A percentile compares a stretch with the other conserved stretches of the same genome.
These are phyloP conservation scores for Blakeslea trispora DNA, from an alignment of 371 early-diverging fungal species.

Conservation along the genomic window DNA sequence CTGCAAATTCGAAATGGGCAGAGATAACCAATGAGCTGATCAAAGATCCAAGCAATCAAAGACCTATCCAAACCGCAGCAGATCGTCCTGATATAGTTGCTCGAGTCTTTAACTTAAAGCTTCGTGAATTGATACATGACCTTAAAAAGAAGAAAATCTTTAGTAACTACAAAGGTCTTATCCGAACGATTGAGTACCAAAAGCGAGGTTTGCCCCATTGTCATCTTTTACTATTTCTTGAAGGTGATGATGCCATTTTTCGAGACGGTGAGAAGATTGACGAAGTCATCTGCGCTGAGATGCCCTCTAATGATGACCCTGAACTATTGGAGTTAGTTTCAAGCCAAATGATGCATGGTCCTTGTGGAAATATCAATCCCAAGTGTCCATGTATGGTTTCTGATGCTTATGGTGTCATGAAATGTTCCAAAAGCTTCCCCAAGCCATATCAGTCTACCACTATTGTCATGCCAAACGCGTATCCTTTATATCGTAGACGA, in stretches of 20 bases:
- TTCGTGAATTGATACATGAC: slow-evolving; percentile 20
- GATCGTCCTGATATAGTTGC: slow-evolving; percentile 26
- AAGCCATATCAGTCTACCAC: not conserved
- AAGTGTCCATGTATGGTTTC: slow-evolving; percentile 33
- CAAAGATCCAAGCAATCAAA: slow-evolving; percentile 21
- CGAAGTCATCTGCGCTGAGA: slow-evolving; percentile 27
- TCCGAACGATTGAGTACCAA: slow-evolving; percentile 29
- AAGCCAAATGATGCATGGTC: slow-evolving; percentile 38
- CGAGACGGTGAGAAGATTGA: slow-evolving; percentile 25
- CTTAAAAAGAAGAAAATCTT: slow-evolving; percentile 21
- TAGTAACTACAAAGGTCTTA: slow-evolving; percentile 16
- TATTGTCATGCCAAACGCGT: not conserved
- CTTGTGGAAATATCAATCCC: slow-evolving; percentile 24
- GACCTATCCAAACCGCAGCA: slow-evolving; percentile 9
- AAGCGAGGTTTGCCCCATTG: slow-evolving; percentile 36
- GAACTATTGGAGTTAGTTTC: slow-evolving; percentile 25
- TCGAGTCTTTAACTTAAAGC: slow-evolving; percentile 28
- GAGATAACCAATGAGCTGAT: too few relatives aligned
- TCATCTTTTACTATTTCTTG: slow-evolving; percentile 34
- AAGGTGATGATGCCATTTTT: too few relatives aligned
- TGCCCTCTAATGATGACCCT: slow-evolving; percentile 23
- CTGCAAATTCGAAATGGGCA: slow-evolving; percentile 40
- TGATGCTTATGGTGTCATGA: not conserved
- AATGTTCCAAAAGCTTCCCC: slow-evolving; percentile 5
- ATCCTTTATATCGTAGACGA: too few relatives aligned